Conservation (phyloP, 2,329 filamentous ascomycete genomes). For the Akanthomyces muscarius region DNA sequence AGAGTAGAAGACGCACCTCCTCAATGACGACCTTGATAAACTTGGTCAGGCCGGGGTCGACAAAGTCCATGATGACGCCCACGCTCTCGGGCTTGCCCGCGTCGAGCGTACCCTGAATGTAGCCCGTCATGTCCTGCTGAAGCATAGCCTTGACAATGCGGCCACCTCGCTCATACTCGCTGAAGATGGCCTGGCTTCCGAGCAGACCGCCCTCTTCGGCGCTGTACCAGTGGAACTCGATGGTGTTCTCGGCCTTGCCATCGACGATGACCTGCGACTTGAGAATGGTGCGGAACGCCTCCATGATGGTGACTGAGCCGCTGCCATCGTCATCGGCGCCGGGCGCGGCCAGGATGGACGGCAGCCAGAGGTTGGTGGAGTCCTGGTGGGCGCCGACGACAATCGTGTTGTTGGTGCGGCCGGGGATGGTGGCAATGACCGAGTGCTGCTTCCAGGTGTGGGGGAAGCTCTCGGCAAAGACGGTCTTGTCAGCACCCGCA, state of each 20-base stretch:
- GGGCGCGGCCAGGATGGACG: slow-evolving; percentile 76
- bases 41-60: slow-evolving; percentile 73
- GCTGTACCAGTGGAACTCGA: slow-evolving; percentile 97
- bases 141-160: slow-evolving; percentile 91
- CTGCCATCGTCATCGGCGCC: slow-evolving; percentile 96
- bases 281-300: slow-evolving; percentile 79
- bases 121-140: slow-evolving; percentile 97
- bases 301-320: slow-evolving; percentile 89
- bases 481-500: slow-evolving; percentile 65
- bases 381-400: slow-evolving; percentile 93
- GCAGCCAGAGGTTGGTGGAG: slow-evolving; percentile 89
- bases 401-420: slow-evolving; percentile 76
- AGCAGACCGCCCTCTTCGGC: slow-evolving; percentile 85
- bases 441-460: slow-evolving; percentile 88
- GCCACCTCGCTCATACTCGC: slow-evolving; percentile 66
- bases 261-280: slow-evolving; percentile 64
- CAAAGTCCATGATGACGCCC: slow-evolving; percentile 89
- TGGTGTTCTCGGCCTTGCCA: slow-evolving; percentile 74
- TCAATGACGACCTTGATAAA: slow-evolving; percentile 90
- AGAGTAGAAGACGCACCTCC: slow-evolving; percentile 29
- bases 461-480: slow-evolving; percentile 67
- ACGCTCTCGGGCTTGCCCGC: slow-evolving; percentile 80
- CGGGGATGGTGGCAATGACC: slow-evolving; percentile 88
- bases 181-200: slow-evolving; percentile 86
- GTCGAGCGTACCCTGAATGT: slow-evolving; percentile 75